Evolutionary conservation across 306 rosid species (phyloP).

Genomic region (Vigna angularis): DNA sequence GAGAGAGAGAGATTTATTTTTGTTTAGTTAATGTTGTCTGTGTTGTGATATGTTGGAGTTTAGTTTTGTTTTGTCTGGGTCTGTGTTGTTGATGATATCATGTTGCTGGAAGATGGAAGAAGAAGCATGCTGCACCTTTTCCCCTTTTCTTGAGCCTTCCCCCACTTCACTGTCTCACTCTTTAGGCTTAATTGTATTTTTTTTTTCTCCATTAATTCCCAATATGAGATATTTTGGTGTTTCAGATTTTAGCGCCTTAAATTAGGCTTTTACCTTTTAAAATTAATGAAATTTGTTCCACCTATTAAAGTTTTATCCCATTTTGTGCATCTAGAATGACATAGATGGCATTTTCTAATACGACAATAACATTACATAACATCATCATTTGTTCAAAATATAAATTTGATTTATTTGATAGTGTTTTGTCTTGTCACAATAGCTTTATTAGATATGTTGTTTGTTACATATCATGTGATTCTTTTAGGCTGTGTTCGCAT

Average conservation of each 20-base stretch:
- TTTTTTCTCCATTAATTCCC: background rate
- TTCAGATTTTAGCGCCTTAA: background rate
- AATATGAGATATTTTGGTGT: background rate
- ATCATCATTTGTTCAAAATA: too few species aligned
- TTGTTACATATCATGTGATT: too few species aligned
- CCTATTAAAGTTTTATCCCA: background rate
- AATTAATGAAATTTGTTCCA: background rate
- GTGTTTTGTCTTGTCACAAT: too few species aligned
- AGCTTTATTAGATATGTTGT: background rate
- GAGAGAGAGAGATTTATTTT: background rate
- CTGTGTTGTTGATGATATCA: slow-evolving; percentile 9
- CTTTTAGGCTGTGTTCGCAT: too few species aligned
- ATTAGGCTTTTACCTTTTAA: background rate
- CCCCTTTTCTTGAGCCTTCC: background rate
- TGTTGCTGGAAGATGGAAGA: slow-evolving; percentile 14
- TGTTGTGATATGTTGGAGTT: background rate
- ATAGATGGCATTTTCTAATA: background rate
- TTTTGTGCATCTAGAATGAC: background rate
- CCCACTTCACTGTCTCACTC: background rate
- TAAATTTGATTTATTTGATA: background rate
- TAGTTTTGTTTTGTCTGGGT: background rate
- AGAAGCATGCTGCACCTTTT: background rate
- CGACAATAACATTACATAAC: background rate
- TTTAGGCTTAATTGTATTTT: background rate
- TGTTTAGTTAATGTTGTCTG: background rate